A percentile compares a stretch with the other conserved stretches of the same genome.
These are phyloP conservation scores for Metschnikowia santaceciliae DNA, from an alignment of 805 yeast species.

Conservation along the genomic window DNA sequence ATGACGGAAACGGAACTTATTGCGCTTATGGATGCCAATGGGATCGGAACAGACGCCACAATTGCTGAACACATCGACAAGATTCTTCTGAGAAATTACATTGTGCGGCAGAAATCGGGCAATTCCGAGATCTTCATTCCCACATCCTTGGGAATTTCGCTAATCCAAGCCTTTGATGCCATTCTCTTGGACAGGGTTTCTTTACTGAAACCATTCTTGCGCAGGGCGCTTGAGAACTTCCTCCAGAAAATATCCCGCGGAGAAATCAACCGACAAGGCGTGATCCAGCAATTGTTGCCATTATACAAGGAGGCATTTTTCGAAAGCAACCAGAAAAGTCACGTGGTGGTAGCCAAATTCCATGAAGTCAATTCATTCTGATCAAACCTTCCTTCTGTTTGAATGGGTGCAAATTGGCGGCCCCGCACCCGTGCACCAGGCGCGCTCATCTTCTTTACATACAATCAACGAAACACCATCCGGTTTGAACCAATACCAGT, in stretches of 20 bases:
- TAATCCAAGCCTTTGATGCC: slow-evolving; percentile 83
- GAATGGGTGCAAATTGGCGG: slow-evolving; percentile 6
- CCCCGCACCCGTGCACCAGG: slow-evolving; percentile 10
- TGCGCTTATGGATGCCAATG: slow-evolving; percentile 92
- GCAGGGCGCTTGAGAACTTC: slow-evolving; percentile 69
- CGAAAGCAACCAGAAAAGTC: slow-evolving; percentile 16
- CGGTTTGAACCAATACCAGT: too few species aligned
- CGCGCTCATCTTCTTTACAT: neutral
- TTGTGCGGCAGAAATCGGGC: slow-evolving; percentile 41
- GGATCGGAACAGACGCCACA: slow-evolving; percentile 98
- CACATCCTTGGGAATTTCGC: slow-evolving; percentile 75
- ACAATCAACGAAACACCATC: neutral
- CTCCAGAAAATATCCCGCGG: slow-evolving; percentile 72
- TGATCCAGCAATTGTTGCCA: slow-evolving; percentile 49
- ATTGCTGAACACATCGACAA: slow-evolving; percentile 96
- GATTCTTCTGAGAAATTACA: slow-evolving; percentile 64
- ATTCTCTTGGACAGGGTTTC: slow-evolving; percentile 69
- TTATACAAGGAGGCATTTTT: slow-evolving; percentile 60
- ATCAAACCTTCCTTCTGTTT: neutral
- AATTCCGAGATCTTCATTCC: slow-evolving; percentile 58
- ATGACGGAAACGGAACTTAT: slow-evolving; percentile 92
- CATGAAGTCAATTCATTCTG: slow-evolving; percentile 10
- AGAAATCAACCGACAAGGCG: slow-evolving; percentile 44
- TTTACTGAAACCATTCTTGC: slow-evolving; percentile 81
- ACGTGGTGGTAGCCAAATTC: slow-evolving; percentile 16